phyloP scores from a whole-genome alignment of 108 stramenopile genomes.

The Nitzschia palea region DNA sequence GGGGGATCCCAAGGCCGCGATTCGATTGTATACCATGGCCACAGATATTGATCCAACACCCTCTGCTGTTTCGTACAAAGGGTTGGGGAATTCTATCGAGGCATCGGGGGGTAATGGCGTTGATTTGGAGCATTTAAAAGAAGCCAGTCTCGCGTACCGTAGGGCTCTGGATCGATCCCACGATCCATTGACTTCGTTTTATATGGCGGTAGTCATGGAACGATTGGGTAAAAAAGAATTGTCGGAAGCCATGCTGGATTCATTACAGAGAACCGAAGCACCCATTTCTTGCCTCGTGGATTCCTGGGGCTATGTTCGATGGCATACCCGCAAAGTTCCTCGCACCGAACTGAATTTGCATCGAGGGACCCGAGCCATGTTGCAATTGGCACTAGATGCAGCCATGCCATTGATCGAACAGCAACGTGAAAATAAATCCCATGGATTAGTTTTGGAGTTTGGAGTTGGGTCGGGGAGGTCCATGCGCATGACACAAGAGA shows the following conservation, averaged over 20 bases:
- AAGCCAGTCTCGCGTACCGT: constrained; percentile 69
- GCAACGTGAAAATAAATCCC: constrained; percentile 6
- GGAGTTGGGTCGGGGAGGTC: constrained; percentile 80
- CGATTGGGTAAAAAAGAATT: constrained; percentile 60
- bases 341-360: constrained; percentile 59
- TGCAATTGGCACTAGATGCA: constrained; percentile 76
- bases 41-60: constrained; percentile 65
- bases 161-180: constrained; percentile 29
- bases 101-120: constrained; percentile 46
- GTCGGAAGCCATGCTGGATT: constrained; percentile 71
- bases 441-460: constrained; percentile 84
- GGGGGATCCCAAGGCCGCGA: constrained; percentile 74
- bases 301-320: constrained; percentile 88
- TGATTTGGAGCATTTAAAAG: constrained; percentile 42
- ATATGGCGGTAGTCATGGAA: constrained; percentile 79
- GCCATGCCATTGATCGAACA: constrained; percentile 66
- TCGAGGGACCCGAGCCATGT: constrained; percentile 79
- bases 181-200: constrained; percentile 33
- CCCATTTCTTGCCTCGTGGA: constrained; percentile 69
- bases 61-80: constrained; percentile 57
- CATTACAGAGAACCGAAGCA: constrained; percentile 63
- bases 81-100: constrained; percentile 69
- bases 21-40: constrained; percentile 63
- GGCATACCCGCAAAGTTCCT: constrained; percentile 73
- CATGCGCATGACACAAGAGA: constrained; percentile 81